Evolutionary conservation across 495 filamentous ascomycete species (phyloP), one percentile per base, ranked within the genome.

Genomic region (Poronia punctata): DNA sequence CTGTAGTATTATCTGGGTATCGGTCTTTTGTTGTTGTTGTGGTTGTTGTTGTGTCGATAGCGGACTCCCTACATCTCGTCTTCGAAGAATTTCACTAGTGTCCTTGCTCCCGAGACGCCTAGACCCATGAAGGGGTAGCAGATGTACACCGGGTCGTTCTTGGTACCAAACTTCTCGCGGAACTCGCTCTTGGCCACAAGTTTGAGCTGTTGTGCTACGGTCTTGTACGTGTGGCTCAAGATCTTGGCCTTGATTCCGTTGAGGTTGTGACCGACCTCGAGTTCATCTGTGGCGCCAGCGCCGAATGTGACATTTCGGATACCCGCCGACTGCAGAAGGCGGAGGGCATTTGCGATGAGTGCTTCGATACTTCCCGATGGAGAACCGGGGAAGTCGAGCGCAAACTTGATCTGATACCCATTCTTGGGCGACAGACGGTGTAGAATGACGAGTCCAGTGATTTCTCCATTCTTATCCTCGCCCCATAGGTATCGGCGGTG

Each of bases 341-440:
- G 77, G 54, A 94, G 79, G n/a, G 84, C 79, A 52, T 81, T 76
- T 14, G 82, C 80, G 50, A 88, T 84, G 34, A 88, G 74, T 3
- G 74, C 67, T 62, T 94, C 87, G 46, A 92, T 94, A 23, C 80
- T 80, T 40, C 86, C 87, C 40, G 71, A 82, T 3, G 86, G 83
- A 3, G 84, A 71, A 12, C 74, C 75, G 11, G 86, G 86, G 70
- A 94, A 92, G 57, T 90, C 86, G 42, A 92, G 75, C 28, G 79
- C 80, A 62, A 86, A 90, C 65, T 94, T 92, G 62, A 92, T 79
- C 65, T 94, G 86, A 71, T 83, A 87, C 40, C 86, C 86, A 48
- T 89, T 76, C 23, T 72, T 58, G 0, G 85, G 85, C 14, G 80
- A 74, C 18, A 94, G 75, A 54, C 81, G 80, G 41, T 80, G 81